These are phyloP conservation scores for Thymus mandschuricus DNA, from an alignment of 257 asterid species.

Conservation along the genomic window DNA sequence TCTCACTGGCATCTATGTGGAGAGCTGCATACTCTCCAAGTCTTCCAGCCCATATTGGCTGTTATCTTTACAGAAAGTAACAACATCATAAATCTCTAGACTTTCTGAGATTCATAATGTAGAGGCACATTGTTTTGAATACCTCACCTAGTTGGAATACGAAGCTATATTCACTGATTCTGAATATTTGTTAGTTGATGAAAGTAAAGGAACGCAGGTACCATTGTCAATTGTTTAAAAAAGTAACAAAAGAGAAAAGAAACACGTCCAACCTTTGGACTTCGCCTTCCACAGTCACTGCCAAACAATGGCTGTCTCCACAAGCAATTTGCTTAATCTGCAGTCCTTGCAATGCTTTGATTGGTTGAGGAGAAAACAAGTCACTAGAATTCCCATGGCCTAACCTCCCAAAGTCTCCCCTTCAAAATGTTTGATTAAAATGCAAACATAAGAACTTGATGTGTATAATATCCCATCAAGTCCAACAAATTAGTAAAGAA, in stretches of 20 bases:
- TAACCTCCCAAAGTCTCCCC: constrained; percentile 99
- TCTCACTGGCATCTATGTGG: not conserved
- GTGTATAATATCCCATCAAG: constrained; percentile 3
- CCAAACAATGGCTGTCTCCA: constrained; percentile 99
- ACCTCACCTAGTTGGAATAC: not conserved
- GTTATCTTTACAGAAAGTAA: not conserved
- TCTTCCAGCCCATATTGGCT: not conserved
- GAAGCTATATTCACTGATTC: constrained; percentile 3
- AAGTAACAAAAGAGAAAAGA: not conserved
- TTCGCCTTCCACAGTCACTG: constrained; percentile 97
- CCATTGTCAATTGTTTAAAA: not conserved
- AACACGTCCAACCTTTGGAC: constrained; percentile 67
- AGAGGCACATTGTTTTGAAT: not conserved
- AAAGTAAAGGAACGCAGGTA: constrained; percentile 8
- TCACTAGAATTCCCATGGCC: constrained; percentile 99
- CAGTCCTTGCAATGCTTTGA: constrained; percentile 81
- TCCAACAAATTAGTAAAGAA: constrained; percentile 2
- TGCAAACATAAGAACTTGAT: not conserved
- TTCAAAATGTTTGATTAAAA: constrained; percentile 36
- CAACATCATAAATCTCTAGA: not conserved
- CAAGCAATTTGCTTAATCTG: constrained; percentile 92
- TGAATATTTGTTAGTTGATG: not conserved
- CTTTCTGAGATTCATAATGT: constrained; percentile 3
- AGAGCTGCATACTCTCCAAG: constrained; percentile 1
- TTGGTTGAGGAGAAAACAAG: constrained; percentile 91